Percentiles rank a stretch among this genome's conserved stretches.
These are phyloP conservation scores for Auriscalpium vulgare DNA, from an alignment of 768 basidiomycete genomes.

Conservation along the genomic window DNA sequence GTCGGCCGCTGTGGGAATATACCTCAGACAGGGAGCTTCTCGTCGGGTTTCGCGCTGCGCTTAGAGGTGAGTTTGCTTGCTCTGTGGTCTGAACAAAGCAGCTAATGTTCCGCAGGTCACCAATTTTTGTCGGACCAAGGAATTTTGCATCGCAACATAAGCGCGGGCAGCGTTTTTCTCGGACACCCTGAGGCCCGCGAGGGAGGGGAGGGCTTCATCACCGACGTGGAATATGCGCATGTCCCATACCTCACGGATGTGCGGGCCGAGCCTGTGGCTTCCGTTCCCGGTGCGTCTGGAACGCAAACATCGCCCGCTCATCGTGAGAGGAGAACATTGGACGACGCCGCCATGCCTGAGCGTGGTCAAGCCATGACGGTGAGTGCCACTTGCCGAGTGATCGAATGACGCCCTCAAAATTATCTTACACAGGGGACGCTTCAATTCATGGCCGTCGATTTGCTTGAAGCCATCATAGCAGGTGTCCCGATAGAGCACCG, in stretches of 20 bases:
- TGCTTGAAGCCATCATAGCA: neutral
- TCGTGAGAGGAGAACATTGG: neutral
- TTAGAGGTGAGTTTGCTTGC: neutral
- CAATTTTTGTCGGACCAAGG: neutral
- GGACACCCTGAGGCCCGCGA: neutral
- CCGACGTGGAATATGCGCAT: neutral
- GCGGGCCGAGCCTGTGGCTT: neutral
- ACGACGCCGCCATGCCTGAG: neutral
- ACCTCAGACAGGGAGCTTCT: neutral
- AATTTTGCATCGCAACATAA: neutral
- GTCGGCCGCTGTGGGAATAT: neutral
- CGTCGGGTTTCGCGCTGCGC: neutral
- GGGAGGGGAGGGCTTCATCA: neutral
- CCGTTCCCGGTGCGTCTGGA: neutral
- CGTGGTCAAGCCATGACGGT: neutral
- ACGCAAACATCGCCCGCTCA: neutral
- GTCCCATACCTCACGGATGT: neutral
- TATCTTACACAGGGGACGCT: neutral
- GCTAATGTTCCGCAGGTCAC: neutral
- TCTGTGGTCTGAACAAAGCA: neutral
- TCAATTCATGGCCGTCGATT: neutral
- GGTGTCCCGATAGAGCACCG: neutral
- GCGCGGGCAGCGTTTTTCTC: neutral
- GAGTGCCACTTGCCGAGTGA: neutral
- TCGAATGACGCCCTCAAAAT: neutral